Evolutionary conservation across 2,329 filamentous ascomycete species (phyloP), one percentile per base, ranked within the genome.

Genomic region (Clarireedia hainanense): DNA sequence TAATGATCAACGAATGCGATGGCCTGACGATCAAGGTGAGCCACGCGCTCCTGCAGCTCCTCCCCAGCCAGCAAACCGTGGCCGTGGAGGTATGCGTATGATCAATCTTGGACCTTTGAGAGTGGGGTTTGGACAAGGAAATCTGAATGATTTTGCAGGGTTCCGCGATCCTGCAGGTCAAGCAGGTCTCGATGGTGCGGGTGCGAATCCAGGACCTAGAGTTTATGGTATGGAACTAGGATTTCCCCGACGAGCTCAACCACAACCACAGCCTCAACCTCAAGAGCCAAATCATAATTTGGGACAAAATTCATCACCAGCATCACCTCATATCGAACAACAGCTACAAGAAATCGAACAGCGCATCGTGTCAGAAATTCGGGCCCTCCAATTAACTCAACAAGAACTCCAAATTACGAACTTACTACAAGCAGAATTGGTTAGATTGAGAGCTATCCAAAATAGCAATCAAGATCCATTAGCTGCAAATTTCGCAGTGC

Each of bases 81-180:
- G 60, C 46, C 64, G 65, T 12, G 75, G 79, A 34, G 30, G 30
- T 50, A 78, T 83, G 59, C 76, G 83, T 43, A 76, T 89, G 55
- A 84, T 86, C 64, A 86, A 89, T 63, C 72, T 94, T 47, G 89
- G 89, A 0, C 89, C 89, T 2, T 74, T 94, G 34, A 77, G 88
- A 27, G 74, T 94, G 23, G 88, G 86, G 0, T 88, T 92, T 63
- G 75, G 86, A 71, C 69, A 85, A 71, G 70, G 75, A 20, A 81
- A 89, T 57, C 77, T 89, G 36, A 79, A 83, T 55, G 84, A 89
- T 60, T 74, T 89, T 61, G 84, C 81, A 5, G 81, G 81, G 58
- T 75, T 88, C 62, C 81, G 80, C 43, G 75, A 72, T 50, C 69
- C 66, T 20, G 73, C 71, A 53, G 66, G 58, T 58, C 74, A 68